A percentile compares a stretch with the other conserved stretches of the same genome.
Conservation (phyloP, 176 grass and related monocot genomes). For the Microstegium vimineum region DNA sequence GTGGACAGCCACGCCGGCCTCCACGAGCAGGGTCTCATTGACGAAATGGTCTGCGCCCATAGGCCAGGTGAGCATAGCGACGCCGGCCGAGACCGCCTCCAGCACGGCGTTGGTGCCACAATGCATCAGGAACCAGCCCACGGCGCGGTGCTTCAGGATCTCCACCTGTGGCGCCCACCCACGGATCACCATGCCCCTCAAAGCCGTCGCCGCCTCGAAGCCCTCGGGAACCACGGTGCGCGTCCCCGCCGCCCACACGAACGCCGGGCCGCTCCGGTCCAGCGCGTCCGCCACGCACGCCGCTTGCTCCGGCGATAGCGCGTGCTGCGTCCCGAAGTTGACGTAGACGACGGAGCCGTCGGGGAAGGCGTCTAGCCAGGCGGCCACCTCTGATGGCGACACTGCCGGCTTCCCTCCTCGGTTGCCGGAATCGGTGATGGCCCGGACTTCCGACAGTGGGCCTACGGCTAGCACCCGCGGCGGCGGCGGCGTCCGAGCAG, state of each 20-base stretch:
- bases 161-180: slow-evolving; percentile 54
- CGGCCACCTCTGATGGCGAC: neutral
- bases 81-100: slow-evolving; percentile 35
- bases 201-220: neutral
- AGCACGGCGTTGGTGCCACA: slow-evolving; percentile 53
- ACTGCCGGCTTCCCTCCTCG: slow-evolving; percentile 6
- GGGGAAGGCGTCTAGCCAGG: slow-evolving; percentile 44
- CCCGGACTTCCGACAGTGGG: neutral
- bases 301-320: too few relatives aligned
- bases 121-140: slow-evolving; percentile 51
- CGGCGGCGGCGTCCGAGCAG: too few relatives aligned
- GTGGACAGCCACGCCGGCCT: slow-evolving; percentile 32
- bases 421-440: neutral
- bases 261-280: slow-evolving; percentile 24
- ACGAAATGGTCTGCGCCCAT: slow-evolving; percentile 54
- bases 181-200: slow-evolving; percentile 21
- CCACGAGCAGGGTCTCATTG: slow-evolving; percentile 28
- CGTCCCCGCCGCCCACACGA: too few relatives aligned
- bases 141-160: slow-evolving; percentile 46
- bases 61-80: slow-evolving; percentile 58
- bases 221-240: too few relatives aligned
- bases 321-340: too few relatives aligned
- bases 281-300: slow-evolving; percentile 29
- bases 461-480: too few relatives aligned
- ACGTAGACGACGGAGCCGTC: too few relatives aligned